Conservation (phyloP, 345 rosid genomes). For the Camelina sativa region DNA sequence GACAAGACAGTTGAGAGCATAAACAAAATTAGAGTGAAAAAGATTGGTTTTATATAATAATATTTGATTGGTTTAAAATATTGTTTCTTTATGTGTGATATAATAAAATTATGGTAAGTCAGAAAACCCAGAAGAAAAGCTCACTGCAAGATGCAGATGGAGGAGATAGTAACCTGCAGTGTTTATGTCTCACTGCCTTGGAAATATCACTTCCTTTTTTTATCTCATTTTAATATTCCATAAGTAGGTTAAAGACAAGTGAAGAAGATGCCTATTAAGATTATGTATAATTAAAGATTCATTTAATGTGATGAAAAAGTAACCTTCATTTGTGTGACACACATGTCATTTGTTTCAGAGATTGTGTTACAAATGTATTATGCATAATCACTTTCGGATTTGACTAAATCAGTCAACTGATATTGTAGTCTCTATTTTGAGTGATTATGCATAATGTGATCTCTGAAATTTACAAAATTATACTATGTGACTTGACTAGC, state of each 20-base stretch:
- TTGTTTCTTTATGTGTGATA: constrained; percentile 16
- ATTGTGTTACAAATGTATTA: constrained; percentile 21
- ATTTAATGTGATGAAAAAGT: constrained; percentile 29
- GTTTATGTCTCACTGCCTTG: constrained; percentile 49
- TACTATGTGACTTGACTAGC: constrained; percentile 17
- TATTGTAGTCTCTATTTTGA: background rate
- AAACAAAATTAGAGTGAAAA: constrained; percentile 37
- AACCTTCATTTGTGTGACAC: constrained; percentile 37
- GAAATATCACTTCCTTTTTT: constrained; percentile 43
- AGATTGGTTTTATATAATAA: constrained; percentile 7
- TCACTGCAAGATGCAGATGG: constrained; percentile 36
- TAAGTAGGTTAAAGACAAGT: constrained; percentile 34
- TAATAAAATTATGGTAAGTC: constrained; percentile 29
- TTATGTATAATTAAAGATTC: constrained; percentile 17
- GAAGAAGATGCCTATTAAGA: constrained; percentile 15
- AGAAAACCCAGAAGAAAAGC: constrained; percentile 36
- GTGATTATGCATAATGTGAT: background rate
- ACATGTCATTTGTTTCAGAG: constrained; percentile 38
- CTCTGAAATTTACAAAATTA: background rate
- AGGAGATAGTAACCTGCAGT: constrained; percentile 55
- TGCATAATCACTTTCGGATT: constrained; percentile 32
- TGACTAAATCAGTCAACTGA: constrained; percentile 36
- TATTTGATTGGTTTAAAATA: constrained; percentile 11
- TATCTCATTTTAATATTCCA: constrained; percentile 41
- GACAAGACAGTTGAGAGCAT: constrained; percentile 61